Percentiles rank a stretch among this genome's conserved stretches.
Conservation (phyloP, 257 asterid species). For the Solanum tarijense region DNA sequence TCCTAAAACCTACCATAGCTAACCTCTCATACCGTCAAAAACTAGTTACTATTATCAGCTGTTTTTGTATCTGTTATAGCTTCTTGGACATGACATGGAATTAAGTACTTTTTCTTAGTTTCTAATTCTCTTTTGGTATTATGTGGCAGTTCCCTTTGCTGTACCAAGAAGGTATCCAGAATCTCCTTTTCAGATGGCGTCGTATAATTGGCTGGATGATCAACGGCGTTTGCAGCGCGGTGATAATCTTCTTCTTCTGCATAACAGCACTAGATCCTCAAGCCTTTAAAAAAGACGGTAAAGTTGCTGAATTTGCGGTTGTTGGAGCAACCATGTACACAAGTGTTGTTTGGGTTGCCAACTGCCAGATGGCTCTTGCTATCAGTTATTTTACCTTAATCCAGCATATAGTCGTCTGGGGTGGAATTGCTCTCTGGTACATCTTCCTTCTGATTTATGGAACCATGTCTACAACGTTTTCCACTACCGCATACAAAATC, state of each 20-base stretch:
- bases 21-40: neutral
- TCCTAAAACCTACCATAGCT: neutral
- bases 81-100: neutral
- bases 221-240: constrained; percentile 54
- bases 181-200: constrained; percentile 88
- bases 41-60: neutral
- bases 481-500: constrained; percentile 59
- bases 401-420: constrained; percentile 85
- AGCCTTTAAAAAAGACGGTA: constrained; percentile 54
- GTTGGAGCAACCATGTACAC: constrained; percentile 88
- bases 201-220: constrained; percentile 91
- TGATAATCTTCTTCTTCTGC: constrained; percentile 77
- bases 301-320: constrained; percentile 38
- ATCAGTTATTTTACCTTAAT: constrained; percentile 77
- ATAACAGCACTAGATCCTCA: constrained; percentile 46
- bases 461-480: constrained; percentile 27
- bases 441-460: constrained; percentile 70
- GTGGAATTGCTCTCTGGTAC: constrained; percentile 77
- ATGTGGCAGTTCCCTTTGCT: constrained; percentile 69
- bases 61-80: neutral
- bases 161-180: constrained; percentile 95
- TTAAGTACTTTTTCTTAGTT: neutral
- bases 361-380: constrained; percentile 84
- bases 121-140: constrained; percentile 1
- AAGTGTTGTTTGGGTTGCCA: constrained; percentile 80